A percentile compares a stretch with the other conserved stretches of the same genome.
phyloP scores from a whole-genome alignment of 495 filamentous ascomycete species.

The Neurospora sp. region DNA sequence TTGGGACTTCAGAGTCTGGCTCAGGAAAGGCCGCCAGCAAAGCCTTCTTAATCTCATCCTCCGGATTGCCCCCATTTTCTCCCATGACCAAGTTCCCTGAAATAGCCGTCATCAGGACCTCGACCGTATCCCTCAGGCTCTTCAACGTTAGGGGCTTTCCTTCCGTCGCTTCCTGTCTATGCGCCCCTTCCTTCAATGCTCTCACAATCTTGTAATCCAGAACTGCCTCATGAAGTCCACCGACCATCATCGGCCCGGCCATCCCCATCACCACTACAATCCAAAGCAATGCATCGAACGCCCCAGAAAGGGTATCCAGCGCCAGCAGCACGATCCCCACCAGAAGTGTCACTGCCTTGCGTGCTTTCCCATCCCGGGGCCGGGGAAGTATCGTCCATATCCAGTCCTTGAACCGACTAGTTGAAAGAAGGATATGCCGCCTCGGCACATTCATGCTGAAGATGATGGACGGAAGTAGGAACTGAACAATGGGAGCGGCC shows the following conservation, averaged over 20 bases:
- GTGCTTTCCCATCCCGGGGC: background rate
- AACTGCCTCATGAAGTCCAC: constrained; percentile 1
- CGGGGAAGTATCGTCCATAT: background rate
- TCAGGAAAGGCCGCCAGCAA: background rate
- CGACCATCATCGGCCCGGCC: constrained; percentile 3
- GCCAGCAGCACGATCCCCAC: background rate
- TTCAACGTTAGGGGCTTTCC: background rate
- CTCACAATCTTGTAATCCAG: background rate
- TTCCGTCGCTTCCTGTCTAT: background rate
- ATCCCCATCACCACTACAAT: constrained; percentile 1
- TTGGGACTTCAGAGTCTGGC: background rate
- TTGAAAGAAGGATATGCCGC: background rate
- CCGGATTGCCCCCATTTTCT: background rate
- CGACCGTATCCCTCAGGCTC: background rate
- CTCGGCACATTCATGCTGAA: background rate
- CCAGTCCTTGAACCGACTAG: background rate
- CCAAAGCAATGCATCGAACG: constrained; percentile 1
- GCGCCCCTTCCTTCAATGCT: background rate
- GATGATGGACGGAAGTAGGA: background rate
- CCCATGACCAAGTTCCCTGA: background rate
- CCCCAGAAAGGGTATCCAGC: background rate
- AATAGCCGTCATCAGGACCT: background rate
- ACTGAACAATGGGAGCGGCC: background rate
- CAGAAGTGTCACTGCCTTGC: background rate
- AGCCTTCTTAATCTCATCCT: background rate